Evolutionary conservation across 75 land plant genomes (phyloP), one percentile per base, ranked within the genome.

Genomic region (Larix kaempferi): DNA sequence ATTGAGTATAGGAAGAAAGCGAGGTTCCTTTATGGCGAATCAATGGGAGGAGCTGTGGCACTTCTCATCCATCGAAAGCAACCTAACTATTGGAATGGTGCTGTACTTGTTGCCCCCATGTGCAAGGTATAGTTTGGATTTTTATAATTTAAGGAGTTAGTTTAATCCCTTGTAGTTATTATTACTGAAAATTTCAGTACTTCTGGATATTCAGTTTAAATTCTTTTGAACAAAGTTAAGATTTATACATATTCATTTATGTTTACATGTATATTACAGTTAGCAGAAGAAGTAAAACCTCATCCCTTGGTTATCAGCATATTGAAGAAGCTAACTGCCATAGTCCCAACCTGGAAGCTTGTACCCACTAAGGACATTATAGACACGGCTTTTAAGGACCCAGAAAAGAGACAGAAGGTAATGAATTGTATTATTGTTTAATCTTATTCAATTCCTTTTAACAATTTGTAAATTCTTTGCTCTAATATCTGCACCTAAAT

Each of bases 231-330:
- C 33, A 29, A 29, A 44, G 5, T 44, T 0, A 0, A 1, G 11
- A 7, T 49, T 49, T 10, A 49, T 0, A 49, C 8, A 49, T 8
- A 49, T 49, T 41, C 13, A 12, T 69, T 0, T 69, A n/a, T 65
- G 23, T 27, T 44, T 41, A 22, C 1, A n/a, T n/a, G n/a, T 35
- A 35, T 4, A 5, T 13, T 41, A 21, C 87, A 93, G 95, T 87
- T 93, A 80, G 85, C 95, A 17, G 86, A 93, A 44, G 86, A 86
- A 0, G 59, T 92, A 83, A 93, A 77, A 81, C 91, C 94, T 27
- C 80, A 76, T 76, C 90, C 91, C 3, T 6, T 87, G 49, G 82
- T 94, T 16, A 73, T 82, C 29, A 76, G 75, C 64, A 37, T 87
- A 7, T 55, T 83, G 19, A 73, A 55, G 5, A 84, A 74, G 80